These are phyloP conservation scores for Silene uniflora DNA, from an alignment of 148 eudicot genomes.

Conservation along the genomic window DNA sequence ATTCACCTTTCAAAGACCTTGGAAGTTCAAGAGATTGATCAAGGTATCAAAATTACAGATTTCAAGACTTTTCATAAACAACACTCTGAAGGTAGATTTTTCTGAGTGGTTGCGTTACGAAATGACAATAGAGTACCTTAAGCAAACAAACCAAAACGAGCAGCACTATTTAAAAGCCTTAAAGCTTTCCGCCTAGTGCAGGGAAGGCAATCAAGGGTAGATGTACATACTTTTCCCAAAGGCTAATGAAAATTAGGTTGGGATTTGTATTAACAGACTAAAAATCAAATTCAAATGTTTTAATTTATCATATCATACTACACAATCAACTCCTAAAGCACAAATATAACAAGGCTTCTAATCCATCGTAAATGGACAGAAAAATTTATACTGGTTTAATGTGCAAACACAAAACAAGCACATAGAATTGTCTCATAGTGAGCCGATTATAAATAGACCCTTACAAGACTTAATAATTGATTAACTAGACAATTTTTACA, in stretches of 20 bases:
- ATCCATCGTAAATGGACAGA: too few species aligned
- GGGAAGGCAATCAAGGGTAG: neutral
- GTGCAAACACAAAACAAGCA: neutral
- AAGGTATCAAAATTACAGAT: neutral
- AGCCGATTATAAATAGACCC: neutral
- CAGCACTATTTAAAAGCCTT: neutral
- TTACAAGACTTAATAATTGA: too few species aligned
- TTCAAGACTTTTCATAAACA: neutral
- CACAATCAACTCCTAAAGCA: neutral
- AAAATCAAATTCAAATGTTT: too few species aligned
- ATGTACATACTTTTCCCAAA: neutral
- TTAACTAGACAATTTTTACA: too few species aligned
- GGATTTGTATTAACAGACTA: neutral
- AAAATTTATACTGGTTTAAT: neutral
- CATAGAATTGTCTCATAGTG: neutral
- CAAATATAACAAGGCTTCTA: neutral
- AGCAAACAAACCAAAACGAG: neutral
- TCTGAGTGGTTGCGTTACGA: neutral
- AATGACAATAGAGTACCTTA: neutral
- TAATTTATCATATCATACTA: neutral
- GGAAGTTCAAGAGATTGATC: neutral
- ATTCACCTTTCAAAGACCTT: neutral
- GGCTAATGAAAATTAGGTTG: neutral
- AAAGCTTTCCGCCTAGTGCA: neutral
- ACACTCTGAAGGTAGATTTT: neutral